Evolutionary conservation across 768 basidiomycete species (phyloP).

Genomic region (Lactarius sp.): DNA sequence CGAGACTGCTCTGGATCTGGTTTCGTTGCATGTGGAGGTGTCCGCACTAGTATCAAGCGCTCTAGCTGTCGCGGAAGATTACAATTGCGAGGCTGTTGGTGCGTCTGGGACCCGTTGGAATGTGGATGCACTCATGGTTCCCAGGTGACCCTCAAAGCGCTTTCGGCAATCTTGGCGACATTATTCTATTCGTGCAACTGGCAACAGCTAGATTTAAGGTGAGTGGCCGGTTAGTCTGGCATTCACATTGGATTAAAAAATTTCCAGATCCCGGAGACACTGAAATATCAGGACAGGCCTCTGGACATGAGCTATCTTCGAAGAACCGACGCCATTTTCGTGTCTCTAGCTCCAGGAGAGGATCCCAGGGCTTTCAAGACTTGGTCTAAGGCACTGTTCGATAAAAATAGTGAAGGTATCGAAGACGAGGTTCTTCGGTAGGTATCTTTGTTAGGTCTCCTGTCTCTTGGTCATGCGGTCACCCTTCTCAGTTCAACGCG

Average conservation of each 20-base stretch:
- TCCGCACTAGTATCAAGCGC: slow-evolving; percentile 60
- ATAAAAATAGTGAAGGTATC: slow-evolving; percentile 72
- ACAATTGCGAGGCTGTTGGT: slow-evolving; percentile 81
- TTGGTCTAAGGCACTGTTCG: slow-evolving; percentile 80
- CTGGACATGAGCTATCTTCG: slow-evolving; percentile 50
- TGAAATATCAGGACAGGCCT: slow-evolving; percentile 43
- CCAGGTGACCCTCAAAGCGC: slow-evolving; percentile 82
- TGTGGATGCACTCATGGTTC: background rate
- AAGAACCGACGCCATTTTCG: slow-evolving; percentile 42
- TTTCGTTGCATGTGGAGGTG: slow-evolving; percentile 64
- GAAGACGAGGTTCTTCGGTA: slow-evolving; percentile 64
- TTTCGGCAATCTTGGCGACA: slow-evolving; percentile 68
- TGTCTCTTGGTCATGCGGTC: background rate
- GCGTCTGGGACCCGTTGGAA: slow-evolving; percentile 30
- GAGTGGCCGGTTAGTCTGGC: slow-evolving; percentile 20
- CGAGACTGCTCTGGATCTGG: slow-evolving; percentile 57
- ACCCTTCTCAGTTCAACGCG: slow-evolving; percentile 52
- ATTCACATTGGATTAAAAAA: background rate
- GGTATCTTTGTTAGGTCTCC: background rate
- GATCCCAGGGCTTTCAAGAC: slow-evolving; percentile 34
- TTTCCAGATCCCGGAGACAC: slow-evolving; percentile 46
- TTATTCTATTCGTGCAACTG: slow-evolving; percentile 72
- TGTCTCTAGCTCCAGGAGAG: slow-evolving; percentile 40
- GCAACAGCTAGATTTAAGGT: slow-evolving; percentile 63
- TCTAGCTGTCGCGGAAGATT: slow-evolving; percentile 58